These are phyloP conservation scores for Cryptosporidium canis DNA, from an alignment of 169 alveolate species.

Conservation along the genomic window DNA sequence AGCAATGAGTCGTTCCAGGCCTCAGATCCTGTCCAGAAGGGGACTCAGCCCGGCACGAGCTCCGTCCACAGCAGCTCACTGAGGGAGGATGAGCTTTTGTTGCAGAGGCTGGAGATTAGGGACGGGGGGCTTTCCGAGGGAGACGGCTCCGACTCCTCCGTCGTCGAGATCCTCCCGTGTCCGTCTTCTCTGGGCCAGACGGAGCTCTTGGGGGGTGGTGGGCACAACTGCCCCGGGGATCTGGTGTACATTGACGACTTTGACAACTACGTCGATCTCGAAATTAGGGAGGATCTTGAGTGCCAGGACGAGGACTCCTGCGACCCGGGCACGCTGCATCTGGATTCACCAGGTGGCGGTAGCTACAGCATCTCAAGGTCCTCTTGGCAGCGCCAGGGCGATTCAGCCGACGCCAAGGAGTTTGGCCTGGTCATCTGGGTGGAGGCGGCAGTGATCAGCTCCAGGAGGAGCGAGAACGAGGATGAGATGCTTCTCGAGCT, in stretches of 20 bases:
- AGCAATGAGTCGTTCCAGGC: too few relatives aligned
- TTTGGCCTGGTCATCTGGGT: conserved; percentile 49
- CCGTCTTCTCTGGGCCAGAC: neutral
- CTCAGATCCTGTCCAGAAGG: too few relatives aligned
- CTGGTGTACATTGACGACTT: neutral
- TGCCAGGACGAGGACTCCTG: neutral
- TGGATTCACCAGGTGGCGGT: neutral
- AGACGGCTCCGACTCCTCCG: neutral
- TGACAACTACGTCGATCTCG: neutral
- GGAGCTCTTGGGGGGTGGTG: neutral
- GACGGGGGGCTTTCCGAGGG: neutral
- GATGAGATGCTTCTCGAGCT: conserved; percentile 35
- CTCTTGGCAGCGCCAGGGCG: neutral
- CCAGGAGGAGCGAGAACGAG: neutral
- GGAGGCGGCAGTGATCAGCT: conserved; percentile 48
- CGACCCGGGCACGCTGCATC: neutral
- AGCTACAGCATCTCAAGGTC: neutral
- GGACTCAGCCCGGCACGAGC: neutral
- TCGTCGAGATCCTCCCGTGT: neutral
- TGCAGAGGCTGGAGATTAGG: neutral
- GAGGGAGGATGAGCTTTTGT: neutral
- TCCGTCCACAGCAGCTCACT: neutral
- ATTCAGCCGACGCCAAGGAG: neutral
- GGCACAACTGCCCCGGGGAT: neutral
- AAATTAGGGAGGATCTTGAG: conserved; percentile 17